Evolutionary conservation across 495 filamentous ascomycete genomes (phyloP).

Genomic region (Neurospora tetrasperma): DNA sequence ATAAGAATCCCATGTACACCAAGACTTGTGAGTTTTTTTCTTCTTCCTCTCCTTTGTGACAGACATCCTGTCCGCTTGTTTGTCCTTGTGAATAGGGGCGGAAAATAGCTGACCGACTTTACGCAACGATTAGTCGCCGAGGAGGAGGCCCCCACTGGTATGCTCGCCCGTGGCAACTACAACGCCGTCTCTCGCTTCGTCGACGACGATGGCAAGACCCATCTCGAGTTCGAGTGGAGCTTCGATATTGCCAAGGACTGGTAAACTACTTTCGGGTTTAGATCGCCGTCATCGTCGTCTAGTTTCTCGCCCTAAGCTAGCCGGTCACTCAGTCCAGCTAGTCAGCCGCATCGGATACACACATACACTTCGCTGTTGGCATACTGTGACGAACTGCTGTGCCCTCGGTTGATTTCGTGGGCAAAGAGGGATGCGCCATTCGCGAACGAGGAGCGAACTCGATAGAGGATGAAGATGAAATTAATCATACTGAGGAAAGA

Average conservation of each 20-base stretch:
- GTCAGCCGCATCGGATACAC: neutral
- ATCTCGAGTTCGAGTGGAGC: constrained; percentile 84
- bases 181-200: constrained; percentile 75
- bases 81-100: neutral
- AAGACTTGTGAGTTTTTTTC: constrained; percentile 67
- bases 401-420: neutral
- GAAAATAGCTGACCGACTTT: neutral
- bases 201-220: constrained; percentile 80
- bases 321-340: neutral
- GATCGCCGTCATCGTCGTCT: neutral
- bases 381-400: neutral
- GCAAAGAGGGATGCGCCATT: neutral
- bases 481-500: neutral
- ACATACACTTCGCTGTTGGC: neutral
- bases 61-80: too few species aligned
- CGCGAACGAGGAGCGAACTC: neutral
- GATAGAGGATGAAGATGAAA: neutral
- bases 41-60: too few species aligned
- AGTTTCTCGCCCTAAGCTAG: neutral
- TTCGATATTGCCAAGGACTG: constrained; percentile 95
- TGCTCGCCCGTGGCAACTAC: constrained; percentile 80
- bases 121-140: constrained; percentile 52
- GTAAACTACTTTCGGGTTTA: constrained; percentile 31
- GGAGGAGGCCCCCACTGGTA: constrained; percentile 83
- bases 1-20: constrained; percentile 68